phyloP scores from a whole-genome alignment of 2,329 filamentous ascomycete genomes.

The Ceratocystis lukuohia region DNA sequence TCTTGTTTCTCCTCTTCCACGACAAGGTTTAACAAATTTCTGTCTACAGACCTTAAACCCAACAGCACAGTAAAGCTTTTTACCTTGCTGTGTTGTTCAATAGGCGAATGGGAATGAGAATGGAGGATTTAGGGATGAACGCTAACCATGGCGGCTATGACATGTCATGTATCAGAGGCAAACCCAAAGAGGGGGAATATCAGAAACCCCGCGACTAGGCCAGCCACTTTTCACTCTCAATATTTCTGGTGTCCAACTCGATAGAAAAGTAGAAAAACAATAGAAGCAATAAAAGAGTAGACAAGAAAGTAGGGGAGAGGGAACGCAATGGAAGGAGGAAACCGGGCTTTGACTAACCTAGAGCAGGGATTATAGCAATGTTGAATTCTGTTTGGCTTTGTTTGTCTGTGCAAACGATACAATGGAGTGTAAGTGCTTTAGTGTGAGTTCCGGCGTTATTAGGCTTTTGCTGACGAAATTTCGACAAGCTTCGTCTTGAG shows the following conservation, averaged over 20 bases:
- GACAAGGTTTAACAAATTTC: not conserved
- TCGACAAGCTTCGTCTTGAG: not conserved
- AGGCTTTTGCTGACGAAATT: too few relatives aligned
- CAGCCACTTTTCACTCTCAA: not conserved
- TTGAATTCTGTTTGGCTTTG: not conserved
- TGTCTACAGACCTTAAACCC: not conserved
- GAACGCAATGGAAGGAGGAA: not conserved
- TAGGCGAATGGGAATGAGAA: not conserved
- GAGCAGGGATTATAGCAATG: not conserved
- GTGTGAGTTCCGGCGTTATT: not conserved
- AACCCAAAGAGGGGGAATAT: not conserved
- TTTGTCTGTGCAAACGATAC: not conserved
- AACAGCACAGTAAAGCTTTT: not conserved
- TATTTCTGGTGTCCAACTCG: not conserved
- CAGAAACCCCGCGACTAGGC: not conserved
- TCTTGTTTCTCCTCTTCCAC: not conserved
- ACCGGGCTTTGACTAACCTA: constrained; percentile 2
- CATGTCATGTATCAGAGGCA: not conserved
- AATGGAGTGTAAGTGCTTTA: constrained; percentile 6
- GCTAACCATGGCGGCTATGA: not conserved
- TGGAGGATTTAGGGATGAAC: not conserved
- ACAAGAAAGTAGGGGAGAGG: not conserved
- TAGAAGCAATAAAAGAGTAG: not conserved
- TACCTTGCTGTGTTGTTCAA: too few relatives aligned
- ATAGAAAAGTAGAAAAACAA: not conserved